A percentile compares a stretch with the other conserved stretches of the same genome.
Conservation (phyloP, 805 yeast genomes). For the Starmerella apicola region DNA sequence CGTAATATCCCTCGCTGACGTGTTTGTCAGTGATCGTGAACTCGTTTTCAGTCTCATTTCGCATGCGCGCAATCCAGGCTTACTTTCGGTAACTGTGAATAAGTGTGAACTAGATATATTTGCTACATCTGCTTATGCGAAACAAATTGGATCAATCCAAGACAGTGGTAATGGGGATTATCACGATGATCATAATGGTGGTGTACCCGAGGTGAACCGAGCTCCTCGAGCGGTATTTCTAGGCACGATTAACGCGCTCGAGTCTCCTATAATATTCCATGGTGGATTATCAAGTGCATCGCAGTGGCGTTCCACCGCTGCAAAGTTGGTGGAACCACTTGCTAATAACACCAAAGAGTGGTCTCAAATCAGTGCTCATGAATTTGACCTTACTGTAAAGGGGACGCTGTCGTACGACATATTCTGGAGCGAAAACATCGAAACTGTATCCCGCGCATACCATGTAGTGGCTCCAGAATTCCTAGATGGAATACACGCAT, state of each 20-base stretch:
- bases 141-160: constrained; percentile 2
- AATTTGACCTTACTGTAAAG: constrained; percentile 73
- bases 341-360: constrained; percentile 35
- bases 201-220: background rate
- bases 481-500: constrained; percentile 5
- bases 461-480: constrained; percentile 11
- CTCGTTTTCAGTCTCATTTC: constrained; percentile 65
- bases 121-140: constrained; percentile 31
- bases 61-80: constrained; percentile 79
- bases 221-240: constrained; percentile 51
- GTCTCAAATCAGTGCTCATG: constrained; percentile 60
- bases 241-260: constrained; percentile 56
- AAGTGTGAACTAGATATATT: constrained; percentile 72
- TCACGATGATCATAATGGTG: background rate
- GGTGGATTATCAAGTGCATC: constrained; percentile 68
- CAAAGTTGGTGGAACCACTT: constrained; percentile 67
- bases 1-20: constrained; percentile 50
- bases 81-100: constrained; percentile 50
- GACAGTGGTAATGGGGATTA: constrained; percentile 16
- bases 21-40: constrained; percentile 73
- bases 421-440: constrained; percentile 29
- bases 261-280: constrained; percentile 57
- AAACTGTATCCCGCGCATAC: constrained; percentile 18
- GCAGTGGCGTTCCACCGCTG: constrained; percentile 49
- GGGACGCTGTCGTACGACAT: constrained; percentile 72